A percentile compares a stretch with the other conserved stretches of the same genome.
Conservation (phyloP, 176 grass and related monocot genomes). For the Aegilops speltoides region DNA sequence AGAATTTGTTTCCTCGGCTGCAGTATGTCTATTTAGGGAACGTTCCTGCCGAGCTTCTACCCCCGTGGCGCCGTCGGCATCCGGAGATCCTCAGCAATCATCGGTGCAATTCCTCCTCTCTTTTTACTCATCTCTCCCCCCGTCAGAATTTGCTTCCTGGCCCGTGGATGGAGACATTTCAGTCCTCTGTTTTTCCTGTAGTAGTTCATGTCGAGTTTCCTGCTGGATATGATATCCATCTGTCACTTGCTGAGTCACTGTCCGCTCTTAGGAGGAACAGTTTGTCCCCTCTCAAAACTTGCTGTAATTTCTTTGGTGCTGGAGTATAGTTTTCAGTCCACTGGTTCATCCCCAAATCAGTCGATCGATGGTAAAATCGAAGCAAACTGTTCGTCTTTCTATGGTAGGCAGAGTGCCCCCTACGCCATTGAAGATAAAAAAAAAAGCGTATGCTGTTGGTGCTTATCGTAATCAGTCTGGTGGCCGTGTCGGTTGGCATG, state of each 20-base stretch:
- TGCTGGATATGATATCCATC: neutral
- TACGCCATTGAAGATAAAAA: constrained; percentile 1
- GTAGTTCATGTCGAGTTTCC: neutral
- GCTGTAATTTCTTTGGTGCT: neutral
- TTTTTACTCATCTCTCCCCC: too few species aligned
- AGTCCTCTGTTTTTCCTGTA: neutral
- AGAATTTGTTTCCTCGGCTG: too few species aligned
- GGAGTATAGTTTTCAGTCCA: neutral
- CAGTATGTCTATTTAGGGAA: too few species aligned
- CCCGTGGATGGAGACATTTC: too few species aligned
- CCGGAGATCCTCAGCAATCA: neutral
- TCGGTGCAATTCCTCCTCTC: too few species aligned
- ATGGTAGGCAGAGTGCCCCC: neutral
- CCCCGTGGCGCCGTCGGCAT: neutral
- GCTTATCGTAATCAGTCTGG: constrained; percentile 32
- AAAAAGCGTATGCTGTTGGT: constrained; percentile 10
- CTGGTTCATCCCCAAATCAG: constrained; percentile 2
- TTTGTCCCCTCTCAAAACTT: neutral
- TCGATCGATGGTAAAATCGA: neutral
- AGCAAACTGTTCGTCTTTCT: neutral
- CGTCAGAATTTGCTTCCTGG: too few species aligned
- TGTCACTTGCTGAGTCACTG: neutral
- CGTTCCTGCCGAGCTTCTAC: too few species aligned
- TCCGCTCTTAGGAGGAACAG: neutral
- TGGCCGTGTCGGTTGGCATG: constrained; percentile 24